Evolutionary conservation across 306 rosid genomes (phyloP).

Genomic region (Ceratonia siliqua): DNA sequence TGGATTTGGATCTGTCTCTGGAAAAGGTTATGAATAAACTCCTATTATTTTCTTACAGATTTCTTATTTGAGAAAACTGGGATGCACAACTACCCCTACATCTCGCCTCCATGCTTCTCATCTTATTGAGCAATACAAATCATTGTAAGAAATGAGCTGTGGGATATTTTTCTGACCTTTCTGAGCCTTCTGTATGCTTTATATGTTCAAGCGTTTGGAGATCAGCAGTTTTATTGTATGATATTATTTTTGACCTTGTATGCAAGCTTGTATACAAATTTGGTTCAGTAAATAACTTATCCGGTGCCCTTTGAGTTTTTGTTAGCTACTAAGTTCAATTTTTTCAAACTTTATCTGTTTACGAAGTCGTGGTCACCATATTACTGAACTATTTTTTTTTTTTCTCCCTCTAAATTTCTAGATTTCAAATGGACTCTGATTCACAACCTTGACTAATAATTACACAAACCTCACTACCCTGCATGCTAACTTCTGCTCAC

Average conservation of each 20-base stretch:
- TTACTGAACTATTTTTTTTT: too few relatives aligned
- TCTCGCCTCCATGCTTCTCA: slow-evolving; percentile 92
- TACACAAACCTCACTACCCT: too few relatives aligned
- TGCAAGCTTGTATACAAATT: not conserved
- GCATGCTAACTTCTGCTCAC: too few relatives aligned
- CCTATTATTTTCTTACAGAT: slow-evolving; percentile 51
- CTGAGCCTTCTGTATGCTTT: not conserved
- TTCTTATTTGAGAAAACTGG: slow-evolving; percentile 79
- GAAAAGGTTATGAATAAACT: not conserved
- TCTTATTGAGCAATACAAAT: slow-evolving; percentile 90
- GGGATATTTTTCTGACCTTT: not conserved
- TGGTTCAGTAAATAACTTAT: not conserved
- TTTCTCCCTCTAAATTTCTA: too few relatives aligned
- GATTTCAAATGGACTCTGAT: too few relatives aligned
- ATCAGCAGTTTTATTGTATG: not conserved
- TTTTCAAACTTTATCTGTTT: not conserved
- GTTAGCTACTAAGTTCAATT: not conserved
- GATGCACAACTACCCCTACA: slow-evolving; percentile 78
- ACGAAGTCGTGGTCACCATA: too few relatives aligned
- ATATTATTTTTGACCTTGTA: not conserved
- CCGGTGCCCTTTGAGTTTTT: not conserved
- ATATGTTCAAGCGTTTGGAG: not conserved
- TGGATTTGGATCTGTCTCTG: not conserved
- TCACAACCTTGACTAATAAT: too few relatives aligned
- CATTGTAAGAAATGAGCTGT: slow-evolving; percentile 43